Evolutionary conservation across 1,139 yeast genomes (phyloP), one percentile per base, ranked within the genome.

Genomic region (Kurtzmaniella natalensis): DNA sequence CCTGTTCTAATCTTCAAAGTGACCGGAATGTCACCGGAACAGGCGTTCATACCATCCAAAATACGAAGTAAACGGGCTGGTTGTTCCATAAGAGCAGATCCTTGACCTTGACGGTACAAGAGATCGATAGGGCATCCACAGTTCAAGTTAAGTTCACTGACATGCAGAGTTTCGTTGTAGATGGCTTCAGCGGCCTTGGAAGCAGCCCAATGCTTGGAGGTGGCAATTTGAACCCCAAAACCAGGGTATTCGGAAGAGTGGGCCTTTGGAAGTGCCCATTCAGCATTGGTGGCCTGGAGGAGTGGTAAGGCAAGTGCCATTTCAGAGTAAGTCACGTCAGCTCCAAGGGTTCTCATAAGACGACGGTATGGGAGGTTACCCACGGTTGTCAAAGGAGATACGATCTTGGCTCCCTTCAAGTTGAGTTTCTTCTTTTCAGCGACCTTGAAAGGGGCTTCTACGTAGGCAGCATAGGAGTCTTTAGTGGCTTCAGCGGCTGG

Each of bases 111-210:
- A 46, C 92, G 75, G 58, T 81, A 94, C 18, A 92, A 68, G 46
- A 94, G 69, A 55, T 94, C 98, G 47, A 92, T 92, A 11, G 99
- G 99, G 58, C 99, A 92, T 2, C 99, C 99, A 55, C 95, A 83
- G 60, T 92, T 92, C 50, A 92, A 71, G 54, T 92, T 94, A 44
- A 92, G 66, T 55, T 92, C 97, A 22, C 84, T 76, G 16, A 82
- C 76, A 34, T 69, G 59, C 5, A 70, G 57, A 18, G 78, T 61
- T 37, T 76, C 73, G 42, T 69, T 71, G 11, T 77, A 69, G 18
- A 92, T 63, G 5, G 81, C 79, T 57, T 92, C 96, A 7, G 94
- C 81, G 3, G 96, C 94, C 57, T 86, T 88, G 24, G 92, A 76
- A 3, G 94, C 95, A 44, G 89, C 94, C 94, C 95, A 87, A 41